A percentile compares a stretch with the other conserved stretches of the same genome.
Conservation (phyloP, 2,329 filamentous ascomycete species). For the Verticillium klebahnii region DNA sequence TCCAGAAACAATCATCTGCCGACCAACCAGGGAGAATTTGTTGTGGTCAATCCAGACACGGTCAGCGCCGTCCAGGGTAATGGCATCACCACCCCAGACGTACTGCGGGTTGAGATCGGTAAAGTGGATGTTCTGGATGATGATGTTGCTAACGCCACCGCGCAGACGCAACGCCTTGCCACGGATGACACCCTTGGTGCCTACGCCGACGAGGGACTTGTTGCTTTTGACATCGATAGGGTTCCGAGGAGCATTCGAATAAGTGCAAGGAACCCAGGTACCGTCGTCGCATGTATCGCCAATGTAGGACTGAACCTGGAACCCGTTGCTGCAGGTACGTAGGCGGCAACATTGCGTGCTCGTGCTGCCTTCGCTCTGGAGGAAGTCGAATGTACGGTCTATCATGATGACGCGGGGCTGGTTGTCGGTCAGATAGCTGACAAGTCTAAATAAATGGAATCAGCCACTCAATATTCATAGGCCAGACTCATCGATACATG, state of each 20-base stretch:
- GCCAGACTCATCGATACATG: too few species aligned
- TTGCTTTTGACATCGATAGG: constrained; percentile 20
- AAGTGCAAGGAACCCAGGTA: constrained; percentile 16
- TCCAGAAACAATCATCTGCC: constrained; percentile 33
- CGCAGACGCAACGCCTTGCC: constrained; percentile 40
- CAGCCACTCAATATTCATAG: too few species aligned
- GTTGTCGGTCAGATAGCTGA: constrained; percentile 21
- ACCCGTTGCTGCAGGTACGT: not conserved
- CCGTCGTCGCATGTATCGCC: constrained; percentile 16
- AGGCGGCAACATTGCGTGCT: constrained; percentile 17
- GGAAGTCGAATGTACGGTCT: constrained; percentile 23
- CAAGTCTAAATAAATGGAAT: constrained; percentile 19
- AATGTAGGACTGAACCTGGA: constrained; percentile 16
- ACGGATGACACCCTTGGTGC: constrained; percentile 19
- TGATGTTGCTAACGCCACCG: constrained; percentile 38
- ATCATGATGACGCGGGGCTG: constrained; percentile 30
- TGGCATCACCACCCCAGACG: constrained; percentile 23
- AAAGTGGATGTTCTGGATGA: constrained; percentile 45
- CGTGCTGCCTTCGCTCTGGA: constrained; percentile 17
- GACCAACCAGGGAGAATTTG: constrained; percentile 34
- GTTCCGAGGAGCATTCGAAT: constrained; percentile 22
- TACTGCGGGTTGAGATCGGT: constrained; percentile 35
- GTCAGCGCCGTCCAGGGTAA: constrained; percentile 29
- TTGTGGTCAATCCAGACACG: constrained; percentile 26
- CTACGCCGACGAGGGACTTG: constrained; percentile 21